A percentile compares a stretch with the other conserved stretches of the same genome.
Conservation (phyloP, 805 yeast species). For the Wickerhamomyces canadensis region DNA sequence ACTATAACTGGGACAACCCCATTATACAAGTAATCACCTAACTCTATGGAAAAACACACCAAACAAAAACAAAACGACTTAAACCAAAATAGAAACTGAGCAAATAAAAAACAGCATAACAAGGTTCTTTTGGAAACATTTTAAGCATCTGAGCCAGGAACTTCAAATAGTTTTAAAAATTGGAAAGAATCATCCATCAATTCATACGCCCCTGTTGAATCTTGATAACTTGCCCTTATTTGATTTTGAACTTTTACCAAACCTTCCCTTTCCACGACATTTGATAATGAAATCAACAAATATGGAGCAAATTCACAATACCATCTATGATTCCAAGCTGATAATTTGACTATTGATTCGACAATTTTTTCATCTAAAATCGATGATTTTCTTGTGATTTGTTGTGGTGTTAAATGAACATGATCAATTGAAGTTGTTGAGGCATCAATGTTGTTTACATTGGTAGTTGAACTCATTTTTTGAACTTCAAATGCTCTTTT, state of each 20-base stretch:
- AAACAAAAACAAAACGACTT: too few relatives aligned
- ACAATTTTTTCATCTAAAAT: slow-evolving; percentile 41
- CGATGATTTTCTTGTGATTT: slow-evolving; percentile 30
- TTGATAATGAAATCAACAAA: slow-evolving; percentile 50
- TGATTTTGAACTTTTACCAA: slow-evolving; percentile 69
- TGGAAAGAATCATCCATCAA: slow-evolving; percentile 48
- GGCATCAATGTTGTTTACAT: slow-evolving; percentile 8
- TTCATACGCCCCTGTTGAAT: slow-evolving; percentile 47
- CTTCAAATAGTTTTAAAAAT: slow-evolving; percentile 31
- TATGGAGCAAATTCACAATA: slow-evolving; percentile 83
- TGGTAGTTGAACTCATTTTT: slow-evolving; percentile 20
- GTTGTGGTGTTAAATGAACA: slow-evolving; percentile 18
- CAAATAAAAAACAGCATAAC: neutral
- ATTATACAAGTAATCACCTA: too few relatives aligned
- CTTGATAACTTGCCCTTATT: slow-evolving; percentile 61
- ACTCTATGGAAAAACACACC: too few relatives aligned
- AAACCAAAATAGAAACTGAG: too few relatives aligned
- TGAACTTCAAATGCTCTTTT: slow-evolving; percentile 18
- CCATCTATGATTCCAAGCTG: slow-evolving; percentile 99
- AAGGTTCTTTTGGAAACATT: neutral
- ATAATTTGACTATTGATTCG: slow-evolving; percentile 64
- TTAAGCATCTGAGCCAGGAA: slow-evolving; percentile 10
- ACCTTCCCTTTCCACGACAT: slow-evolving; percentile 71
- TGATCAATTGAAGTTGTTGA: slow-evolving; percentile 7
- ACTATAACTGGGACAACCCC: too few relatives aligned